phyloP scores from a whole-genome alignment of 495 filamentous ascomycete genomes.

The Daldinia childiae region DNA sequence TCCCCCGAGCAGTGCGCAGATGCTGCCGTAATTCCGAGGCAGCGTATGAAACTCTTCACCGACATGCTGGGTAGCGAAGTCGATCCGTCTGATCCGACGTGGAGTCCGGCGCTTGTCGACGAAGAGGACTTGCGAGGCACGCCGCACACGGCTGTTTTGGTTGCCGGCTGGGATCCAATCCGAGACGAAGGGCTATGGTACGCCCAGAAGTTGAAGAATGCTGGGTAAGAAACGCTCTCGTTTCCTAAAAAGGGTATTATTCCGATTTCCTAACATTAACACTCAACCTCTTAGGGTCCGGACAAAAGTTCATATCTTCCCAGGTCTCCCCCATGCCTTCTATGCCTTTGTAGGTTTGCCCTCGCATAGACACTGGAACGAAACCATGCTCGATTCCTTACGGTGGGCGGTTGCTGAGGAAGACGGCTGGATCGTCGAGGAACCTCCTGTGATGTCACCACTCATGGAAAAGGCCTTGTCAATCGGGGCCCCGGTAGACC shows the following conservation, averaged over 20 bases:
- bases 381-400: slow-evolving; percentile 34
- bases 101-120: slow-evolving; percentile 55
- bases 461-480: slow-evolving; percentile 9
- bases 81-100: slow-evolving; percentile 44
- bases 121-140: slow-evolving; percentile 52
- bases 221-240: slow-evolving; percentile 52
- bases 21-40: slow-evolving; percentile 52
- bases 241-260: neutral
- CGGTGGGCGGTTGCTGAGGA: slow-evolving; percentile 36
- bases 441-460: slow-evolving; percentile 24
- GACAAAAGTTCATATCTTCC: slow-evolving; percentile 46
- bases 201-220: slow-evolving; percentile 55
- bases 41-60: slow-evolving; percentile 48
- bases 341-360: slow-evolving; percentile 32
- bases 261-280: neutral
- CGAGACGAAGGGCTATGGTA: slow-evolving; percentile 59
- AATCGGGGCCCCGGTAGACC: neutral
- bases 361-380: slow-evolving; percentile 37
- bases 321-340: slow-evolving; percentile 45
- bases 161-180: slow-evolving; percentile 59
- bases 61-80: slow-evolving; percentile 42
- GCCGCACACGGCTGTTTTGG: slow-evolving; percentile 56
- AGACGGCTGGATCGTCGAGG: slow-evolving; percentile 36
- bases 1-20: slow-evolving; percentile 54
- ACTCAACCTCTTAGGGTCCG: slow-evolving; percentile 26